Base-by-base conservation (phyloP, 2,329 filamentous ascomycete genomes). In the Verticillium longisporum region DNA sequence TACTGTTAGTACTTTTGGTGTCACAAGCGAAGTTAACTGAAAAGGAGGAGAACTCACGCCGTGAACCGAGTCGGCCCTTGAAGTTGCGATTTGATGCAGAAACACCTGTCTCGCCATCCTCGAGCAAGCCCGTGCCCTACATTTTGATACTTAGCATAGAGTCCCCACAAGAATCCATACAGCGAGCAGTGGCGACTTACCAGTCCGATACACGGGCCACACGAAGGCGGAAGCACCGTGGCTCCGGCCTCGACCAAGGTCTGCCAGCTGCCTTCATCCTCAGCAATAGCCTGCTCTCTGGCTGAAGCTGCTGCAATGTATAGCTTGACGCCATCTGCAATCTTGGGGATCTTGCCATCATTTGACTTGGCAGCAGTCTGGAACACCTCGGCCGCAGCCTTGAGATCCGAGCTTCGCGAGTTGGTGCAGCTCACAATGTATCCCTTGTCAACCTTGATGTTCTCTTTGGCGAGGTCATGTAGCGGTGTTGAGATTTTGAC, bases 341-440 rank as follows among this genome's bases (percentile, higher is more conserved):
- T 82, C 75, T 89, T 91, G 21, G 91, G 83, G 6, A 85, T 75
- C 60, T 82, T 78, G 14, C 87, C 89, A 13, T n/a, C 14, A 14
- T 37, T 37, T 31, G 79, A 79, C 60, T 85, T 83, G 0, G 88
- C 85, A 1, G 90, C 91, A 45, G 94, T 89, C 61, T 85, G 86
- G 81, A 98, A 96, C 2, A 98, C 93, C 55, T 83, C 84, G 1
- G 92, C 93, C 1, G 94, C 94, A 0, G 89, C 87, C 0, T 86
- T 87, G 14, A 98, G 80, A 72, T 98, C 94, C 0, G 90, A 92
- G 10, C 87, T 84, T 57, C 94, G 82, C 0, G 86, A 88, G 76
- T 97, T 97, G 6, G 94, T 98, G 79, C 94, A 98, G 0, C 88
- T 92, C 0, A 97, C 88, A 0, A 97, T 80, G 21, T 97, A 97